Percentiles rank a stretch among this genome's conserved stretches.
Conservation (phyloP, 202 grass and related monocot species). For the Hordeum pubiflorum region DNA sequence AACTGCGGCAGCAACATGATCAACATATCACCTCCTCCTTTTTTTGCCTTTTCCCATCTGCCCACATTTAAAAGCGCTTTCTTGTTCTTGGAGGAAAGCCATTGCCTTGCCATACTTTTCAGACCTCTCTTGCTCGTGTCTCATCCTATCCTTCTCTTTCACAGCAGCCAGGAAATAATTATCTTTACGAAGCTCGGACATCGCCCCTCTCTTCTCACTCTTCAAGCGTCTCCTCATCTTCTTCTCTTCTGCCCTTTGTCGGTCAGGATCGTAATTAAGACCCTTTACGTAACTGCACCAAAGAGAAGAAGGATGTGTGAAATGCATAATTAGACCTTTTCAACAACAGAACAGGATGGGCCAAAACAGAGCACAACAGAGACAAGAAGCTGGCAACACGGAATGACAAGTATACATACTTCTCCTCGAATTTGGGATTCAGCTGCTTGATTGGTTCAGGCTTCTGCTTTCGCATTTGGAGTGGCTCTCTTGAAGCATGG, state of each 20-base stretch:
- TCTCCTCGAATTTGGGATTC: constrained; percentile 93
- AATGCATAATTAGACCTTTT: not conserved
- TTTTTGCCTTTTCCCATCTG: constrained; percentile 82
- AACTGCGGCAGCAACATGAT: not conserved
- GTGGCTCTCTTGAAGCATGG: constrained; percentile 58
- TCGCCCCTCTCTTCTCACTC: constrained; percentile 66
- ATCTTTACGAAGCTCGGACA: constrained; percentile 73
- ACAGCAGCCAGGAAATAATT: constrained; percentile 60
- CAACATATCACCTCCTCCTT: constrained; percentile 49
- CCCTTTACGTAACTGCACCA: constrained; percentile 84
- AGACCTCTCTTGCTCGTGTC: constrained; percentile 59
- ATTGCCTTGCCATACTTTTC: constrained; percentile 52
- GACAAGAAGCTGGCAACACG: constrained; percentile 4
- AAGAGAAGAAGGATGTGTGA: not conserved
- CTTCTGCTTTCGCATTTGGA: constrained; percentile 78
- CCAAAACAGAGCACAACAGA: not conserved
- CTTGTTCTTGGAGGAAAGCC: constrained; percentile 92
- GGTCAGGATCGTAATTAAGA: constrained; percentile 89
- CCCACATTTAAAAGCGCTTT: constrained; percentile 89
- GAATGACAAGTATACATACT: constrained; percentile 46
- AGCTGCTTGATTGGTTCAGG: constrained; percentile 77
- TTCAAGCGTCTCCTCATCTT: constrained; percentile 65
- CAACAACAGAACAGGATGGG: not conserved
- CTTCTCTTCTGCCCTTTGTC: constrained; percentile 77
- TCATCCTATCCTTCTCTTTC: constrained; percentile 59